Conservation (phyloP, 768 basidiomycete species). For the Termitomyces sp. region DNA sequence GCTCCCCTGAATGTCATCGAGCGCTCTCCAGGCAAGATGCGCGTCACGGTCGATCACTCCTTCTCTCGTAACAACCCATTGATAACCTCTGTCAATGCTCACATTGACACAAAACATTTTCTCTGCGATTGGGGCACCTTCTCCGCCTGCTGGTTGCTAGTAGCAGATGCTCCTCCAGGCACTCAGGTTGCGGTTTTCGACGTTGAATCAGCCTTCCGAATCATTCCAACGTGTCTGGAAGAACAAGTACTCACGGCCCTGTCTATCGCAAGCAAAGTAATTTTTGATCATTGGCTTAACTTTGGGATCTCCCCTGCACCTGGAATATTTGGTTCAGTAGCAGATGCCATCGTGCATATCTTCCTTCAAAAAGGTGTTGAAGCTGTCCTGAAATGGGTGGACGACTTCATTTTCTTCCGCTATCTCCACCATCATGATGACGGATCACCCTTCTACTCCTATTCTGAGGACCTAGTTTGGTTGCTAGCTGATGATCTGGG, state of each 20-base stretch:
- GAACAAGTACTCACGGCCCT: background rate
- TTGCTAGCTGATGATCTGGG: background rate
- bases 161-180: too few species aligned
- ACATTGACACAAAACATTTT: too few species aligned
- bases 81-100: background rate
- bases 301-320: too few species aligned
- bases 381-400: background rate
- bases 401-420: background rate
- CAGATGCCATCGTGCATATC: background rate
- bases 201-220: too few species aligned
- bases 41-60: background rate
- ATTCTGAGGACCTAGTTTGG: background rate
- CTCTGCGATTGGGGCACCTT: background rate
- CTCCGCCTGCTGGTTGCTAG: too few species aligned
- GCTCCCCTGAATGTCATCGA: background rate
- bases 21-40: background rate
- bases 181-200: too few species aligned
- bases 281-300: background rate
- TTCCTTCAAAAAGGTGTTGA: background rate
- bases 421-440: background rate
- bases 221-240: background rate
- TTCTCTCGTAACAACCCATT: background rate
- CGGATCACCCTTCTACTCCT: background rate
- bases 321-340: background rate
- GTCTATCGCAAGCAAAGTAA: background rate